Conservation (phyloP, 805 yeast genomes). For the Cyberlindnera americana region DNA sequence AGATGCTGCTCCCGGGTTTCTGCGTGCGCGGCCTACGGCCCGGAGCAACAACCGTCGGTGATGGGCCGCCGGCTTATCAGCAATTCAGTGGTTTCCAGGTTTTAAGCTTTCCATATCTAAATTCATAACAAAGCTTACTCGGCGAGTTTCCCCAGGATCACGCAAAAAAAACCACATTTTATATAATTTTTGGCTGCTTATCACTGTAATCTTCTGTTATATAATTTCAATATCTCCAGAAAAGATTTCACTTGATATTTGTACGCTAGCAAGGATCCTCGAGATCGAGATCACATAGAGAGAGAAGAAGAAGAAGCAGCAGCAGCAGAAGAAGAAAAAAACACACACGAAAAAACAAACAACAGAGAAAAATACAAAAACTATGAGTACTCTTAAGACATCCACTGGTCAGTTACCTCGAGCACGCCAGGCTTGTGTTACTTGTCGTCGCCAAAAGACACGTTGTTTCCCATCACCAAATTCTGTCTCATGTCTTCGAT, state of each 20-base stretch:
- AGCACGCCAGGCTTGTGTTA: constrained; percentile 51
- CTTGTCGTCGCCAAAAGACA: constrained; percentile 56
- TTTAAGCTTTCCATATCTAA: no score
- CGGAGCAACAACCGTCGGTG: constrained; percentile 1
- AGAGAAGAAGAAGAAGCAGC: no score
- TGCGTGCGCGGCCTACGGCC: not conserved
- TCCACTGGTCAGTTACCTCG: constrained; percentile 25
- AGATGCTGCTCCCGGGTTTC: not conserved
- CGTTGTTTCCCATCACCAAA: constrained; percentile 52
- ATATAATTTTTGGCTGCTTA: no score
- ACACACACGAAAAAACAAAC: not conserved
- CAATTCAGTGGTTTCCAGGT: no score
- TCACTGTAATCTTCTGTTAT: no score
- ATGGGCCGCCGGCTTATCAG: constrained; percentile 7
- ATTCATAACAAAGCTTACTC: no score
- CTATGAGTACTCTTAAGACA: not conserved
- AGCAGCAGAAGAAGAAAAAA: no score
- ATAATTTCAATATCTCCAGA: no score
- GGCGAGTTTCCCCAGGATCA: no score
- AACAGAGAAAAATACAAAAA: not conserved
- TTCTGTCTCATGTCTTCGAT: constrained; percentile 51
- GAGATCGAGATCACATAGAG: not conserved
- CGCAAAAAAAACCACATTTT: no score
- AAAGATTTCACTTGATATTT: no score
- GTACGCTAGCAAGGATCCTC: no score